These are phyloP conservation scores for Echites panduratus DNA, from an alignment of 257 asterid species.

Conservation along the genomic window DNA sequence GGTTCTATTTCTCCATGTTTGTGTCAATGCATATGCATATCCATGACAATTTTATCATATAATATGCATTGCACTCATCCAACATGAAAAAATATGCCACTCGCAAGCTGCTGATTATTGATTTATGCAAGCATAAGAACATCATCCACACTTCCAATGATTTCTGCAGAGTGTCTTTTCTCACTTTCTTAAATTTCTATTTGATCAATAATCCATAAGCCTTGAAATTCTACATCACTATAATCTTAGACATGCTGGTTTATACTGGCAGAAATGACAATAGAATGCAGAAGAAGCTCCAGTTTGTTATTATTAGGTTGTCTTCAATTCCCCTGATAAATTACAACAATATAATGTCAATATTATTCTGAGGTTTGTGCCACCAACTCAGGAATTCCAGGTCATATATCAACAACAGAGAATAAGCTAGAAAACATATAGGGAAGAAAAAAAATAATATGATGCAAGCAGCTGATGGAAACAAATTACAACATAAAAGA, in stretches of 20 bases:
- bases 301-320: background rate
- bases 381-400: background rate
- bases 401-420: background rate
- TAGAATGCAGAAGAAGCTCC: background rate
- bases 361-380: background rate
- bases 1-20: background rate
- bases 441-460: background rate
- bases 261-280: background rate
- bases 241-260: background rate
- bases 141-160: background rate
- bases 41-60: background rate
- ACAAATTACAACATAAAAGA: background rate
- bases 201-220: background rate
- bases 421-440: background rate
- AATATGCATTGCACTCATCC: background rate
- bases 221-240: no score
- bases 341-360: background rate
- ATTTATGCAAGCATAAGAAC: background rate
- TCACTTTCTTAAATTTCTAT: background rate
- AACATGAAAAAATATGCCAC: background rate
- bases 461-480: background rate
- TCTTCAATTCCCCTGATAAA: background rate
- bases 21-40: background rate
- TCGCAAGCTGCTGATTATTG: background rate
- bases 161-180: background rate